These are phyloP conservation scores for Cladosporium colombiae DNA, from an alignment of 2,329 filamentous ascomycete genomes.

Conservation along the genomic window DNA sequence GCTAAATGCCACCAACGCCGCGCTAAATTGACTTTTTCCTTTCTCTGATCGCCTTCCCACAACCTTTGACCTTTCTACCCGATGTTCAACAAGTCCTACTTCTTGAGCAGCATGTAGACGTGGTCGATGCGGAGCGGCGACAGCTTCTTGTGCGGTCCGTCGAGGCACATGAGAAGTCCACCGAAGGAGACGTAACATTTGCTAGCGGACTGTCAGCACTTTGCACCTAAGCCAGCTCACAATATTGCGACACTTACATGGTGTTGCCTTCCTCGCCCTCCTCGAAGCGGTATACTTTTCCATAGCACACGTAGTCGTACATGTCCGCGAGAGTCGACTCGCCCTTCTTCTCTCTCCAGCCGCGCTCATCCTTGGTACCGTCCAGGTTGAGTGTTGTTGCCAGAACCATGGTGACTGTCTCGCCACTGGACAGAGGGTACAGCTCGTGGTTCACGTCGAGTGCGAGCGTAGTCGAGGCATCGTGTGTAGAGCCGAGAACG, in stretches of 20 bases:
- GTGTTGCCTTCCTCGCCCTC: conserved; percentile 74
- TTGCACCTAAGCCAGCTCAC: not conserved
- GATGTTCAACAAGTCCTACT: conserved; percentile 50
- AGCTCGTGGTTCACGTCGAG: conserved; percentile 95
- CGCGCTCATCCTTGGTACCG: conserved; percentile 60
- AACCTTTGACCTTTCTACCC: conserved; percentile 10
- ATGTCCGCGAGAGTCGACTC: conserved; percentile 68
- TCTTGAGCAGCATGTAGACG: conserved; percentile 91
- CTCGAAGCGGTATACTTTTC: conserved; percentile 87
- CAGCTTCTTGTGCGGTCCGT: conserved; percentile 94
- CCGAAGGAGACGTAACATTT: conserved; percentile 95
- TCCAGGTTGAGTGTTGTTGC: conserved; percentile 85
- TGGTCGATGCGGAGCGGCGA: conserved; percentile 89
- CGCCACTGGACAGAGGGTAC: conserved; percentile 73
- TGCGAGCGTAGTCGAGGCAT: conserved; percentile 72
- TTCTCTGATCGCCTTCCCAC: not conserved
- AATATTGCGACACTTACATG: conserved; percentile 64
- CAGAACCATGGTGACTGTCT: conserved; percentile 77
- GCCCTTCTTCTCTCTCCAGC: conserved; percentile 72
- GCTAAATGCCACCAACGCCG: conserved; percentile 31
- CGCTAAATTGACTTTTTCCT: conserved; percentile 30
- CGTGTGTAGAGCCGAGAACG: conserved; percentile 73
- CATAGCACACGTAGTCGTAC: conserved; percentile 85
- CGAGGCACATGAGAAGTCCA: conserved; percentile 83
- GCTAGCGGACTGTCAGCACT: conserved; percentile 52